phyloP scores from a whole-genome alignment of 2,329 filamentous ascomycete species.

The Chaetomiaceae sp. region DNA sequence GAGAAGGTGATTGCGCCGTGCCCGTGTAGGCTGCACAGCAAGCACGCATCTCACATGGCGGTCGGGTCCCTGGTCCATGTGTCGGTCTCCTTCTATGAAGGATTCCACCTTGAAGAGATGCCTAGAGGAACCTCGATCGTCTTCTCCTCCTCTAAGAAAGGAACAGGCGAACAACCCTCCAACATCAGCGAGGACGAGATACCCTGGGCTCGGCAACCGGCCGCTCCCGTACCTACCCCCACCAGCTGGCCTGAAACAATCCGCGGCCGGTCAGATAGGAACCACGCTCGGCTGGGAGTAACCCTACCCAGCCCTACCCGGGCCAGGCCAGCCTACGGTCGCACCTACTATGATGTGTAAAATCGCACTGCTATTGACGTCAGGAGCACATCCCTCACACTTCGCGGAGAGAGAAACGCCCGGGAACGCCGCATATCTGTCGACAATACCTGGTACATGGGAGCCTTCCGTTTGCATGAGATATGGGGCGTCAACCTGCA shows the following conservation, averaged over 20 bases:
- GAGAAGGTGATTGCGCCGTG: slow-evolving; percentile 32
- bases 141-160: not conserved
- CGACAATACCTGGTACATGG: too few relatives aligned
- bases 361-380: too few relatives aligned
- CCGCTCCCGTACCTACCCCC: not conserved
- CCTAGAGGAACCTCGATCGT: not conserved
- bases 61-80: not conserved
- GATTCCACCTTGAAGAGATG: too few relatives aligned
- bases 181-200: not conserved
- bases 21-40: not conserved
- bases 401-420: too few relatives aligned
- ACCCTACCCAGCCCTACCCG: not conserved
- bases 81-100: not conserved
- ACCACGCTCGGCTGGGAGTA: too few relatives aligned
- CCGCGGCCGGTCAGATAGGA: not conserved
- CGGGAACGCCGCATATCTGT: too few relatives aligned
- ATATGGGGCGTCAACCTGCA: too few relatives aligned
- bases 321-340: too few relatives aligned
- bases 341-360: too few relatives aligned
- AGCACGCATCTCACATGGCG: slow-evolving; percentile 16
- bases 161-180: not conserved
- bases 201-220: not conserved
- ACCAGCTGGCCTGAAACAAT: not conserved
- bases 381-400: too few relatives aligned
- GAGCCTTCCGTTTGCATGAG: too few relatives aligned